Evolutionary conservation across 2,329 filamentous ascomycete species (phyloP).

Genomic region (Fusarium mexicanum): DNA sequence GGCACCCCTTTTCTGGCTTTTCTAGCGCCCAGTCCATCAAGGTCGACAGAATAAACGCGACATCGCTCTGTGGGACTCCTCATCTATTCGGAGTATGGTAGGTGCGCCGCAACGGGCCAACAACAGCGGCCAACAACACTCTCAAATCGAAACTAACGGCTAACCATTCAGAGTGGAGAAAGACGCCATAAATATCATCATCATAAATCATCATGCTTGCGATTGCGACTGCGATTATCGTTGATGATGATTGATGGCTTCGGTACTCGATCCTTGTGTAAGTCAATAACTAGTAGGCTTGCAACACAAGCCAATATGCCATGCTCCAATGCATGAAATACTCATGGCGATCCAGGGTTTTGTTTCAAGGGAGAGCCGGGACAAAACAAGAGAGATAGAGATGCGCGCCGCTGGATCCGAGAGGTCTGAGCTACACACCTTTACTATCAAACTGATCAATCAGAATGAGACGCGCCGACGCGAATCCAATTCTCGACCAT

Average conservation of each 20-base stretch:
- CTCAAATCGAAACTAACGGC: slow-evolving; percentile 23
- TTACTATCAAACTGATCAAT: slow-evolving; percentile 16
- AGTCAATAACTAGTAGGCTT: neutral
- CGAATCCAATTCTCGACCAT: slow-evolving; percentile 33
- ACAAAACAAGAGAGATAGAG: slow-evolving; percentile 22
- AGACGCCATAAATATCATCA: slow-evolving; percentile 28
- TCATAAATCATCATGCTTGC: slow-evolving; percentile 36
- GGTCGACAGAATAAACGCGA: slow-evolving; percentile 28
- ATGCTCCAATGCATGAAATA: slow-evolving; percentile 18
- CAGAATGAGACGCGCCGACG: slow-evolving; percentile 24
- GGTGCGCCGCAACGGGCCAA: slow-evolving; percentile 28
- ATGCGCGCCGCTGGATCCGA: slow-evolving; percentile 28
- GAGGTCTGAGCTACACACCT: slow-evolving; percentile 31
- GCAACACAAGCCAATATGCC: neutral
- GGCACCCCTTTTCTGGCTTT: slow-evolving; percentile 3
- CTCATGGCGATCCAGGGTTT: slow-evolving; percentile 3
- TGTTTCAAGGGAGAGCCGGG: slow-evolving; percentile 17
- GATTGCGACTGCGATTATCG: slow-evolving; percentile 13
- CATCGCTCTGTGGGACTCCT: neutral
- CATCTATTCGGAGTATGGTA: slow-evolving; percentile 38
- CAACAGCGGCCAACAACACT: slow-evolving; percentile 16
- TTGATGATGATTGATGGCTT: slow-evolving; percentile 25
- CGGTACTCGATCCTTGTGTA: slow-evolving; percentile 15
- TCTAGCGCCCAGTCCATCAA: neutral
- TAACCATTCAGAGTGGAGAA: slow-evolving; percentile 30